Percentiles rank a stretch among this genome's conserved stretches.
phyloP scores from a whole-genome alignment of 164 flowering plant species.

The Houttuynia cordata region DNA sequence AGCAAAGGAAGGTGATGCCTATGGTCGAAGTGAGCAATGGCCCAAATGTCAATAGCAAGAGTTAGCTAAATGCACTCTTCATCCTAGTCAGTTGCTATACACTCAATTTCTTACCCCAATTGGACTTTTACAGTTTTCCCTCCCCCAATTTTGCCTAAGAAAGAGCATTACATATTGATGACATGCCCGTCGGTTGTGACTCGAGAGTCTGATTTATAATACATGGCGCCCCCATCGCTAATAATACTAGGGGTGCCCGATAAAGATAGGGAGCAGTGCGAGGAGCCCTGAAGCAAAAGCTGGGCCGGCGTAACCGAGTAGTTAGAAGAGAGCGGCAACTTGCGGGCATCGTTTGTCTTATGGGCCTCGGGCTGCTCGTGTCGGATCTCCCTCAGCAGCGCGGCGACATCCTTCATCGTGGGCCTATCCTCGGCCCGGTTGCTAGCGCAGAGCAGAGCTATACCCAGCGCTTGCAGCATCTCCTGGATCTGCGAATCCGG shows the following conservation, averaged over 20 bases:
- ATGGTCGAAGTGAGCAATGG: too few relatives aligned
- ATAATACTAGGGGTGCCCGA: slow-evolving; percentile 13
- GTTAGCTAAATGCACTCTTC: too few relatives aligned
- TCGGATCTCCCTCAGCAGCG: slow-evolving; percentile 78
- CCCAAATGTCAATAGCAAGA: too few relatives aligned
- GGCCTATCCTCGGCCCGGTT: slow-evolving; percentile 63
- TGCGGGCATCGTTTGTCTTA: slow-evolving; percentile 15
- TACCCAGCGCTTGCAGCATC: slow-evolving; percentile 87
- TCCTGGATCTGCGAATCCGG: slow-evolving; percentile 79
- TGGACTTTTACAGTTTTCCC: too few relatives aligned
- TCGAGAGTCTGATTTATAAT: too few relatives aligned
- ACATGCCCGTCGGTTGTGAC: too few relatives aligned
- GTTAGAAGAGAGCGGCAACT: slow-evolving; percentile 15
- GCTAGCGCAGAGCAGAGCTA: slow-evolving; percentile 67
- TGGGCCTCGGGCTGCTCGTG: slow-evolving; percentile 32
- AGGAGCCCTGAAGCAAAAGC: slow-evolving; percentile 43
- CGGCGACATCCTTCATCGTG: slow-evolving; percentile 80
- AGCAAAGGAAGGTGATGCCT: too few relatives aligned
- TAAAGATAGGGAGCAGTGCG: slow-evolving; percentile 43
- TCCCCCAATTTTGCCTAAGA: too few relatives aligned
- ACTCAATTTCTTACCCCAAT: too few relatives aligned
- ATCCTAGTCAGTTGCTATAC: too few relatives aligned
- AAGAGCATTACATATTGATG: too few relatives aligned
- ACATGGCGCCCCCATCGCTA: neutral
- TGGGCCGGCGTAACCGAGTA: slow-evolving; percentile 40